Base-by-base conservation (phyloP, 768 basidiomycete species). In the Psilocybe cubensis region DNA sequence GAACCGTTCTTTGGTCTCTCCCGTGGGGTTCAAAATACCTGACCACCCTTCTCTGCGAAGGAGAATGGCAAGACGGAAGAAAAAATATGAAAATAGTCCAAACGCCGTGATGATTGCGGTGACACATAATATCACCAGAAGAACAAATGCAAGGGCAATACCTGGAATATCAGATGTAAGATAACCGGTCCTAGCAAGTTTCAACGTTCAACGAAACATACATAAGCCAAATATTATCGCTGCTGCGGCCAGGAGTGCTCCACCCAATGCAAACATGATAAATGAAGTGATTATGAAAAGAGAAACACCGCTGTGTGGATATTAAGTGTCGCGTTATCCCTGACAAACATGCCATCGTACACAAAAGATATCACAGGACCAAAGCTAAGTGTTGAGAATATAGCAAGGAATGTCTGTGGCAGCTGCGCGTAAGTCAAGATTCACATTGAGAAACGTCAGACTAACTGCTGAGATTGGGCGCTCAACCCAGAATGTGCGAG, bases 391-490 rank as follows among this genome's bases (percentile, higher is more conserved):
- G 33, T 41, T 20, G 42, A 43, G 23, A 68, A 66, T 33, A 64
- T 63, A 10, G 59, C 57, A 24, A 67, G 35, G 38, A 68, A 68
- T 3, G 57, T 60, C 69, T 70, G 27, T 33, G 28, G 31, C 31
- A 14, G 31, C 9, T 35, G 51, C 18, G 24, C 33, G 20, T 27
- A 33, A 11, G 2, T 42, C 20, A 35, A 40, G 9, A 28, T 35
- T 33, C 33, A 6, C 10, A 38, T 6, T 5, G 29, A 41, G n/a
- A 11, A 9, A 20, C 9, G 50, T 56, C 20, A 52, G 12, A 45
- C 61, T 29, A 49, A 71, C 70, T 27, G 67, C 60, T 6, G 59
- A 41, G 6, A 69, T 50, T 27, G 70, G 70, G n/a, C 67, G 66
- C 47, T 62, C 53, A 44, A 62, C 56, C 20, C 60, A 65, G 35